Conservation (phyloP, 2,329 filamentous ascomycete genomes). For the Stagonosporopsis rhizophila region DNA sequence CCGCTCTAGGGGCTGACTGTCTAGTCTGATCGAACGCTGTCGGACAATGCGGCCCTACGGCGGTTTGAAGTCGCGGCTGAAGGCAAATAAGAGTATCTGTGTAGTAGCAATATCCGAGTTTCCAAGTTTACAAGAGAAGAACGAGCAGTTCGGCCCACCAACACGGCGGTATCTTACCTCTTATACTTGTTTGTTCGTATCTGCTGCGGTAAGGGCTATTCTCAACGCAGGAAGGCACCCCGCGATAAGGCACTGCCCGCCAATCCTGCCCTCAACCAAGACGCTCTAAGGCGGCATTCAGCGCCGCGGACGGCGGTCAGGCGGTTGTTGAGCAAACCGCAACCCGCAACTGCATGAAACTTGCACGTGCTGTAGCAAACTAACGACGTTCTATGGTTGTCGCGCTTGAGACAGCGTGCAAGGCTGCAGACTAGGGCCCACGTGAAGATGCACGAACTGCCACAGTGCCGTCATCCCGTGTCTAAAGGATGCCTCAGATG, state of each 20-base stretch:
- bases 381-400: slow-evolving; percentile 9
- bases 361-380: slow-evolving; percentile 12
- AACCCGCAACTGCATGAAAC: slow-evolving; percentile 12
- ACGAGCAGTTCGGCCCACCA: background rate
- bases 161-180: slow-evolving; percentile 2
- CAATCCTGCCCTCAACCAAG: slow-evolving; percentile 13
- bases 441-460: slow-evolving; percentile 18
- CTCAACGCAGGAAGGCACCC: slow-evolving; percentile 19
- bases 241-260: slow-evolving; percentile 18
- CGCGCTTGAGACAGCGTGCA: slow-evolving; percentile 3
- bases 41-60: no score
- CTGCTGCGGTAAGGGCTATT: slow-evolving; percentile 14
- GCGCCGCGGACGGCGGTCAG: slow-evolving; percentile 11
- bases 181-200: slow-evolving; percentile 16
- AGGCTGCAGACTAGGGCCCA: slow-evolving; percentile 15
- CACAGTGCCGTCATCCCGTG: slow-evolving; percentile 16
- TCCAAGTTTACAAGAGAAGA: background rate
- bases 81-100: background rate
- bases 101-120: background rate
- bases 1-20: background rate
- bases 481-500: slow-evolving; percentile 12
- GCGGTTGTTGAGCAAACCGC: slow-evolving; percentile 15
- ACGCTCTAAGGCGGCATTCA: slow-evolving; percentile 10
- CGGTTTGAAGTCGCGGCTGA: background rate
- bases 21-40: background rate